A percentile compares a stretch with the other conserved stretches of the same genome.
These are phyloP conservation scores for Nannochloris sp. DNA, from an alignment of 139 green algal genomes.

Conservation along the genomic window DNA sequence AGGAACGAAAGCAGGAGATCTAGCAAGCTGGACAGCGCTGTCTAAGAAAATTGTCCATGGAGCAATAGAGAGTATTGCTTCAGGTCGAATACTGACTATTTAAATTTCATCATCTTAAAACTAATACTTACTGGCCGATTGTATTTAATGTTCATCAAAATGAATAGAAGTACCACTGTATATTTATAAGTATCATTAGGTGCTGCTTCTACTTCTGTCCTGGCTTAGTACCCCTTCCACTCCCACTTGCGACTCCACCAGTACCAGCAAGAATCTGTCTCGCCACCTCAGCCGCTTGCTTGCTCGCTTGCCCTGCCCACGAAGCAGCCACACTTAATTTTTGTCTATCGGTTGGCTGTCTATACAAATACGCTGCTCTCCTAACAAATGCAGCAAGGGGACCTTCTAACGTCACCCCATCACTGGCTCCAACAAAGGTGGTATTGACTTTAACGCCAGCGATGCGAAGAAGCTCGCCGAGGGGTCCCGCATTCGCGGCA, in stretches of 20 bases:
- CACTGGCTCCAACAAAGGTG: constrained; percentile 1
- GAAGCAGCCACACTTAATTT: constrained; percentile 49
- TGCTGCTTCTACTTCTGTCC: too few species aligned
- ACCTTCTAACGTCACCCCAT: constrained; percentile 71
- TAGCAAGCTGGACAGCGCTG: too few species aligned
- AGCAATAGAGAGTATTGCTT: too few species aligned
- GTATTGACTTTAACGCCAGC: constrained; percentile 36
- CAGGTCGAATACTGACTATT: too few species aligned
- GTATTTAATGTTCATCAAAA: too few species aligned
- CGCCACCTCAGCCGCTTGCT: not conserved
- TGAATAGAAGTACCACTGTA: not conserved
- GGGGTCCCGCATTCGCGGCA: constrained; percentile 35
- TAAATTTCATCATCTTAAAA: too few species aligned
- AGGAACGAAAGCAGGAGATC: not conserved
- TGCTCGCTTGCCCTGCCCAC: constrained; percentile 45
- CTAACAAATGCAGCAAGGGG: constrained; percentile 66
- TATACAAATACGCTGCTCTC: constrained; percentile 83
- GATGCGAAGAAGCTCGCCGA: constrained; percentile 54
- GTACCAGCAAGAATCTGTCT: not conserved
- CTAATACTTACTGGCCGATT: too few species aligned
- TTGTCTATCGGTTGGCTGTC: constrained; percentile 88
- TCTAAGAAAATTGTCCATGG: too few species aligned
- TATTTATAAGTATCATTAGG: too few species aligned
- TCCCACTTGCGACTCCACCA: too few species aligned
- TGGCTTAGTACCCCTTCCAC: too few species aligned